phyloP scores from a whole-genome alignment of 257 asterid genomes.

The Vinca minor region DNA sequence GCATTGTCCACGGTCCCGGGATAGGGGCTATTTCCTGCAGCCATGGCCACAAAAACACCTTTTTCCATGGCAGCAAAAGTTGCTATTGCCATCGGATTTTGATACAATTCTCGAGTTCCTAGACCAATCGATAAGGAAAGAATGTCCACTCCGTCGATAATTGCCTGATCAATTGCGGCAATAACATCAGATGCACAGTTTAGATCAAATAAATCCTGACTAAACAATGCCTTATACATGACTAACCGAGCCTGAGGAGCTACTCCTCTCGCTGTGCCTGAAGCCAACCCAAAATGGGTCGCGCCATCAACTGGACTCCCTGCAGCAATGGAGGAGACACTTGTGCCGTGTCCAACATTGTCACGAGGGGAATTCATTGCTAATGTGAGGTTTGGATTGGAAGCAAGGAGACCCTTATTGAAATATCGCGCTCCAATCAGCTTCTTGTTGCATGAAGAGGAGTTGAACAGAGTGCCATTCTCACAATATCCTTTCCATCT shows the following conservation, averaged over 20 bases:
- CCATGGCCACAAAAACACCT: constrained; percentile 32
- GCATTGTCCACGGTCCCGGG: constrained; percentile 17
- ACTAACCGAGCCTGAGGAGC: constrained; percentile 41
- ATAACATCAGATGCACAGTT: constrained; percentile 27
- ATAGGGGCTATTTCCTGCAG: constrained; percentile 32
- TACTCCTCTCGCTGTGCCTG: constrained; percentile 36
- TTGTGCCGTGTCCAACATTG: constrained; percentile 36
- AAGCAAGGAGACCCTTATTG: too few relatives aligned
- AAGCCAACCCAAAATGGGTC: constrained; percentile 32
- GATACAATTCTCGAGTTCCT: constrained; percentile 6
- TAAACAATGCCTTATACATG: constrained; percentile 31
- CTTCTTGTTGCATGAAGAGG: background rate
- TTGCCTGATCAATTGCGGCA: constrained; percentile 49
- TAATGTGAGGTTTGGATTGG: too few relatives aligned
- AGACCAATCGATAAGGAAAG: constrained; percentile 29
- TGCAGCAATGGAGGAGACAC: constrained; percentile 33
- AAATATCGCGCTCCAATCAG: too few relatives aligned
- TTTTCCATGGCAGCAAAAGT: constrained; percentile 35
- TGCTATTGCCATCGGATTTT: constrained; percentile 37
- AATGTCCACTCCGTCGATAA: constrained; percentile 38
- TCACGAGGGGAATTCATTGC: constrained; percentile 29
- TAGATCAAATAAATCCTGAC: background rate
- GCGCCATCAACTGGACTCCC: constrained; percentile 34
- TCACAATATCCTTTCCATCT: background rate
- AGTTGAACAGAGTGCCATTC: background rate